Evolutionary conservation across 2,329 filamentous ascomycete genomes (phyloP).

Genomic region (Exophiala viscosa): DNA sequence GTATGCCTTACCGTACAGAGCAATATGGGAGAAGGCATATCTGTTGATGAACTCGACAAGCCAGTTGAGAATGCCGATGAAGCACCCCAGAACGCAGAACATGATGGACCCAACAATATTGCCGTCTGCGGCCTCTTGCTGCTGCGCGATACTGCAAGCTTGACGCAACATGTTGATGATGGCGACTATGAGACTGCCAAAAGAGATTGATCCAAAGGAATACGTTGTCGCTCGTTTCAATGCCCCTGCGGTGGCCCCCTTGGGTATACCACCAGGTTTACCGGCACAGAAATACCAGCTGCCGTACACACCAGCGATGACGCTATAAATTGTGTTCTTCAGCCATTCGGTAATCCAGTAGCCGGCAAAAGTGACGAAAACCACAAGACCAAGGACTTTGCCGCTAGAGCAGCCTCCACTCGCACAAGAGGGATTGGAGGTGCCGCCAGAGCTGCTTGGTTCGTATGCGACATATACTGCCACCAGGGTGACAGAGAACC

Average conservation of each 20-base stretch:
- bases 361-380: constrained; percentile 83
- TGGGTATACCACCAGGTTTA: constrained; percentile 63
- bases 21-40: constrained; percentile 90
- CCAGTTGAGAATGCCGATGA: constrained; percentile 79
- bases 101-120: constrained; percentile 64
- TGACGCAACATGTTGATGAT: constrained; percentile 83
- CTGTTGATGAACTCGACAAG: constrained; percentile 83
- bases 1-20: constrained; percentile 86
- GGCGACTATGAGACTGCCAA: constrained; percentile 81
- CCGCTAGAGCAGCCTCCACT: constrained; percentile 62
- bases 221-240: constrained; percentile 79
- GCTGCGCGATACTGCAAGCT: constrained; percentile 71
- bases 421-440: constrained; percentile 52
- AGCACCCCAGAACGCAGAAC: constrained; percentile 72
- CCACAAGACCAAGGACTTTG: constrained; percentile 78
- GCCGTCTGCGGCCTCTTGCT: constrained; percentile 61
- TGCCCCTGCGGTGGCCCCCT: constrained; percentile 76
- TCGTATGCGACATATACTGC: constrained; percentile 82
- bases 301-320: constrained; percentile 82
- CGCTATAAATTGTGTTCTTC: constrained; percentile 89
- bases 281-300: constrained; percentile 82
- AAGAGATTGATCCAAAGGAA: constrained; percentile 84
- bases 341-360: constrained; percentile 94
- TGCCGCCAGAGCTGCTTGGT: constrained; percentile 49
- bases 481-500: constrained; percentile 82